These are phyloP conservation scores for Dryadomyces quercivorus DNA, from an alignment of 2,329 filamentous ascomycete species.

Conservation along the genomic window DNA sequence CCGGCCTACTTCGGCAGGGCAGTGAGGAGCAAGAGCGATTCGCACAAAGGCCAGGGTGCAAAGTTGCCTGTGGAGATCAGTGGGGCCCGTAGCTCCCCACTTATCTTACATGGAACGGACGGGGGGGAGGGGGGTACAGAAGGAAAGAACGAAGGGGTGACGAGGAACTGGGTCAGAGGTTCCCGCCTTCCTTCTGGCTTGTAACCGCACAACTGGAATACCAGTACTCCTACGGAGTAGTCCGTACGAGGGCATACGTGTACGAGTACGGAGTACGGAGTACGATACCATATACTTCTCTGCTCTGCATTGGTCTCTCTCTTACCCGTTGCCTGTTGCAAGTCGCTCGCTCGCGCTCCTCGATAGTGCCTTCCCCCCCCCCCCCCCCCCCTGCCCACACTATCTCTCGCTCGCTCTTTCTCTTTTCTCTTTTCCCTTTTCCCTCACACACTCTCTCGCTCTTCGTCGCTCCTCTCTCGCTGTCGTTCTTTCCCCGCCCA, in stretches of 20 bases:
- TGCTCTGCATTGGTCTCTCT: neutral
- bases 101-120: neutral
- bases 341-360: neutral
- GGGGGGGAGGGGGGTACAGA: neutral
- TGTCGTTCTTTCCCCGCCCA: neutral
- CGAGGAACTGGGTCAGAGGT: neutral
- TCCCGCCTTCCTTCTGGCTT: neutral
- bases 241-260: neutral
- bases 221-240: neutral
- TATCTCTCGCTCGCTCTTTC: neutral
- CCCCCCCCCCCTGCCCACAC: neutral
- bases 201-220: neutral
- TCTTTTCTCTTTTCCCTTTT: too few species aligned
- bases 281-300: too few species aligned
- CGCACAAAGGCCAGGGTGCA: neutral
- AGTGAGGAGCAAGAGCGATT: neutral
- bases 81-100: neutral
- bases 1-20: constrained; percentile 2
- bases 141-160: constrained; percentile 2
- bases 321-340: neutral
- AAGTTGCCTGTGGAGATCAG: constrained; percentile 4
- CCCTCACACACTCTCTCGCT: too few species aligned
- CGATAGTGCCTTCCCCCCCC: too few species aligned
- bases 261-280: neutral
- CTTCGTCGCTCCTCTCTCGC: too few species aligned